Base-by-base conservation (phyloP, 345 rosid genomes). In the Tarenaya hassleriana region DNA sequence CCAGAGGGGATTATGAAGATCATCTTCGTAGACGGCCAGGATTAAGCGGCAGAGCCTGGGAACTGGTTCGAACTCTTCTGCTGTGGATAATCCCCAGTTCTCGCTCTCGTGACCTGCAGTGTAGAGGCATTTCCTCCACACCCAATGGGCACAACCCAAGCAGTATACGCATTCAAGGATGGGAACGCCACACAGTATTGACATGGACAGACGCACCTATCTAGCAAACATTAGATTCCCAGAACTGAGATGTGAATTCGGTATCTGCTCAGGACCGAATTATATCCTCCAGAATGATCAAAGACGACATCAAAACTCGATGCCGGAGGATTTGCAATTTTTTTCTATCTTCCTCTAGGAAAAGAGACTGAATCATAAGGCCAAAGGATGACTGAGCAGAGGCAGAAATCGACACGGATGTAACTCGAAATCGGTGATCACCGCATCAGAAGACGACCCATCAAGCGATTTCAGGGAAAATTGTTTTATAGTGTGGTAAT, bases 31-130 rank as follows among this genome's bases (percentile, higher is more conserved):
- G 16, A 66, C 75, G 13, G 98, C 65, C 31, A 91, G 69, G 64
- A 87, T 68, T 47, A 82, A 47, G 43, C 92, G 85, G 60, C 96
- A 91, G 11, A 79, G 72, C 21, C 77, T 87, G 8, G 98, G 95
- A 49, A 84, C 74, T 0, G 92, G 86, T 62, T 76, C 82, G 31
- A 87, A 91, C 52, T 87, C 98, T 49, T 82, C 79, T 0, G 73
- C 69, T 0, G 86, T 70, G 56, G 98, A 92, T 40, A 79, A 68
- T 18, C 94, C 90, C 98, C 96, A 87, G 27, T 83, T 77, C 71
- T 82, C 79, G 33, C 96, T 84, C 55, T 91, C 98, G 39, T 79
- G 82, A 55, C 98, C 92, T 8, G 95, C 96, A 32, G 80, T 73
- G 75, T 91, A 87, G 17, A 91, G 62, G 69, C 92, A 87, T 65